These are phyloP conservation scores for Suillus subalutaceus DNA, from an alignment of 768 basidiomycete genomes.

Conservation along the genomic window DNA sequence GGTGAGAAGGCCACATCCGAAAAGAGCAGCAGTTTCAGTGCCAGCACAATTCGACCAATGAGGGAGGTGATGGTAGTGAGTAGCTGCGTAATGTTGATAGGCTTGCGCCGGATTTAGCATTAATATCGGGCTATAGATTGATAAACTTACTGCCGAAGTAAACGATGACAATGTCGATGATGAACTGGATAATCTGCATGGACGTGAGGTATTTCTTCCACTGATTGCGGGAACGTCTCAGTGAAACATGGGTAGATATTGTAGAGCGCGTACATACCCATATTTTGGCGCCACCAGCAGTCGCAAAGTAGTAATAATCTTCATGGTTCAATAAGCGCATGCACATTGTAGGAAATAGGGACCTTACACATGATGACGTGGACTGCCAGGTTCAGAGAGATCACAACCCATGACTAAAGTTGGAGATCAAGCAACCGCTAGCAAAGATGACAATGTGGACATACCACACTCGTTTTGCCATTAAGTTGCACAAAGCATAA, in stretches of 20 bases:
- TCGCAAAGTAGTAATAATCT: conserved; percentile 99
- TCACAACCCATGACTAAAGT: conserved; percentile 93
- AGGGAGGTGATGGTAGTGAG: conserved; percentile 69
- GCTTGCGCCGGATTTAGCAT: conserved; percentile 39
- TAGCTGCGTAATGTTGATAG: conserved; percentile 79
- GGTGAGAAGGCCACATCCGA: conserved; percentile 87
- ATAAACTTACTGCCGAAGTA: conserved; percentile 89
- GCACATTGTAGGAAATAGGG: conserved; percentile 5
- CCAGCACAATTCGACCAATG: conserved; percentile 83
- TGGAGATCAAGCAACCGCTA: conserved; percentile 10
- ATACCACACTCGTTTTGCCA: conserved; percentile 90
- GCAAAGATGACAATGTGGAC: conserved; percentile 32
- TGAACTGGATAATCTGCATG: conserved; percentile 96
- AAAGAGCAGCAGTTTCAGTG: conserved; percentile 82
- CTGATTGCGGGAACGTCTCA: conserved; percentile 40
- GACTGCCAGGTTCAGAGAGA: conserved; percentile 85
- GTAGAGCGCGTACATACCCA: conserved; percentile 62
- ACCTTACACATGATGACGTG: conserved; percentile 97
- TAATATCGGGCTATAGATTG: conserved; percentile 5
- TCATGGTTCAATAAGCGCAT: not conserved
- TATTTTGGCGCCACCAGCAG: conserved; percentile 94
- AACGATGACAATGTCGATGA: conserved; percentile 87
- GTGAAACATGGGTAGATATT: conserved; percentile 10
- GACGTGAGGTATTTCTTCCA: conserved; percentile 99
- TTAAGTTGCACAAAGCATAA: conserved; percentile 94